These are phyloP conservation scores for Tetradesmus obliquus DNA, from an alignment of 139 green algal genomes.

Conservation along the genomic window DNA sequence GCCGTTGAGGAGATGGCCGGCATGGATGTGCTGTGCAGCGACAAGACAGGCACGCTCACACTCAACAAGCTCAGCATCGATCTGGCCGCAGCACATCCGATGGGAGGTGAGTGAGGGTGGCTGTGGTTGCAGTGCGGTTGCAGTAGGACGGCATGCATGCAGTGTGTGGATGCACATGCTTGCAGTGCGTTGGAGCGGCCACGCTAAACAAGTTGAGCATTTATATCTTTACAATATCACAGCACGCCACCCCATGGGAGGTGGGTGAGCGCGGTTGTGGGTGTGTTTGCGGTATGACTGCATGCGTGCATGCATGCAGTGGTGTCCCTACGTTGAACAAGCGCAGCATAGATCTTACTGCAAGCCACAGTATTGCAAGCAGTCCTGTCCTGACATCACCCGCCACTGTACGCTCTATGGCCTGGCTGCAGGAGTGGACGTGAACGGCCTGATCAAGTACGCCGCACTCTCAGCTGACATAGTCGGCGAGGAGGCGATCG, in stretches of 20 bases:
- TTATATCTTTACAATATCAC: too few relatives aligned
- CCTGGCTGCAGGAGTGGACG: background rate
- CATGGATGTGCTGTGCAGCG: slow-evolving; percentile 93
- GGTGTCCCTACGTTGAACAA: too few relatives aligned
- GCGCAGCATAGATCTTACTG: too few relatives aligned
- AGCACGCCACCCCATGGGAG: too few relatives aligned
- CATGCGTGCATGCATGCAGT: too few relatives aligned
- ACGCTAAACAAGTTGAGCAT: too few relatives aligned
- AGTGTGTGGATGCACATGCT: background rate
- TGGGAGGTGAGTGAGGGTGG: background rate
- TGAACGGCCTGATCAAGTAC: slow-evolving; percentile 68
- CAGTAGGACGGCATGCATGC: background rate
- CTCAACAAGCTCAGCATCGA: slow-evolving; percentile 82
- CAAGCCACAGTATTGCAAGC: too few relatives aligned
- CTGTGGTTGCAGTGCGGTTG: background rate
- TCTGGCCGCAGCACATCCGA: background rate
- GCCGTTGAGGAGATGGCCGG: slow-evolving; percentile 93
- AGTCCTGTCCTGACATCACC: too few relatives aligned
- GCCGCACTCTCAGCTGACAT: slow-evolving; percentile 78
- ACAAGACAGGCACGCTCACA: slow-evolving; percentile 94
- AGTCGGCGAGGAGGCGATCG: slow-evolving; percentile 84
- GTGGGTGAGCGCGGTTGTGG: too few relatives aligned
- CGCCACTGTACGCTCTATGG: too few relatives aligned
- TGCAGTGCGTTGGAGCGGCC: too few relatives aligned
- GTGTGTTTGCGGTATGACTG: too few relatives aligned